Evolutionary conservation across 495 filamentous ascomycete genomes (phyloP), one percentile per base, ranked within the genome.

Genomic region (Oleoguttula mirabilis): DNA sequence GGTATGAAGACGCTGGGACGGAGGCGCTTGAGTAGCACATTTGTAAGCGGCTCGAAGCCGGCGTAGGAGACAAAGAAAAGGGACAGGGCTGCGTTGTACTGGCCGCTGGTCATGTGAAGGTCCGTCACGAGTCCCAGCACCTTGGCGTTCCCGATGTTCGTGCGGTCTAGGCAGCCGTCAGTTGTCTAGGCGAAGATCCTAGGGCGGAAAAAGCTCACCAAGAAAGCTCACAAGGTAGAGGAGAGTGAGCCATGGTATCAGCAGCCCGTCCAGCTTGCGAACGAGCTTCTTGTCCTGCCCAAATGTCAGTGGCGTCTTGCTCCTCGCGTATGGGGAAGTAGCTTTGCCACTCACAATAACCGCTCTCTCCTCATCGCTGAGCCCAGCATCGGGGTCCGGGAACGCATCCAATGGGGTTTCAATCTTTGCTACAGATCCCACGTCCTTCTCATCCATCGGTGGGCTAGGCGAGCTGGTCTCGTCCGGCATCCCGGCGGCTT

Each of bases 1-100:
- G 59, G 45, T 0, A 71, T 66, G 45, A 62, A 66, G 32, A 61
- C 34, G 20, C 55, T 51, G 1, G 63, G 63, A 8, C 52, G 43
- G n/a, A 60, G 34, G 11, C 47, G 68, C 63, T 95, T 95, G 43
- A 96, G 75, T 16, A 96, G 61, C 36, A 95, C 60, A 58, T 96
- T 95, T 31, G 87, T 92, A 24, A 88, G 46, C 0, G 87, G 86
- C 66, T 94, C 88, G 45, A 86, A 84, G 28, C 86, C 61, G 27
- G 84, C 70, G 60, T 96, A 96, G 16, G 84, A 92, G 20, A 93
- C 72, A 67, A 95, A 96, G 43, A 60, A 60, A 36, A 54, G 31
- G 0, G 58, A 54, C 15, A 60, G 48, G 8, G 55, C 49, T 6
- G 30, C 36, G 36, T 58, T 56, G 50, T 59, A 64, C 36, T 59